A percentile compares a stretch with the other conserved stretches of the same genome.
These are phyloP conservation scores for Colletotrichum chrysophilum DNA, from an alignment of 2,329 filamentous ascomycete species.

Conservation along the genomic window DNA sequence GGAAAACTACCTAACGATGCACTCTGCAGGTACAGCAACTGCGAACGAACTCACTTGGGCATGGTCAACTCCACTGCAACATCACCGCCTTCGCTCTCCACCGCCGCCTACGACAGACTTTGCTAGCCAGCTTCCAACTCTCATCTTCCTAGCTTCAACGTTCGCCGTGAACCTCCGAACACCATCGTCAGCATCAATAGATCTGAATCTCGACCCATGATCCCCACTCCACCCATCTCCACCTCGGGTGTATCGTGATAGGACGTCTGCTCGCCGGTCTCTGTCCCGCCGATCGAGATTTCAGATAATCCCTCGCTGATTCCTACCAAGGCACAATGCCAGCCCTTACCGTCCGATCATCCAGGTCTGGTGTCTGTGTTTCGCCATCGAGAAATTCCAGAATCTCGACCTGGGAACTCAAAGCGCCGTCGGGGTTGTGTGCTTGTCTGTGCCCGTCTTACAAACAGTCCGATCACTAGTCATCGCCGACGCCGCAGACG, in stretches of 20 bases:
- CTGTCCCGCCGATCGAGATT: not conserved
- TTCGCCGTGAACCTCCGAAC: not conserved
- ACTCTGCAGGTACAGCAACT: not conserved
- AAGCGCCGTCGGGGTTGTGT: not conserved
- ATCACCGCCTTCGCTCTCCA: not conserved
- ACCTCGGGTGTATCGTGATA: not conserved
- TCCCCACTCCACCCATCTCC: not conserved
- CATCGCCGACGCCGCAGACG: not conserved
- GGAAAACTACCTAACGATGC: not conserved
- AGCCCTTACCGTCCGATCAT: not conserved
- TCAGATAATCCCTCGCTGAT: not conserved
- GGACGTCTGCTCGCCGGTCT: not conserved
- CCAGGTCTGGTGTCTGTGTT: not conserved
- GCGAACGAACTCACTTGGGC: not conserved
- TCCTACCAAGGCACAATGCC: not conserved
- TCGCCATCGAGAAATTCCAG: not conserved
- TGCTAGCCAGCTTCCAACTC: not conserved
- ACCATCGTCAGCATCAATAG: not conserved
- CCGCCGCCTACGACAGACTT: not conserved
- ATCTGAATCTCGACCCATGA: not conserved
- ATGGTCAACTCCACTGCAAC: not conserved
- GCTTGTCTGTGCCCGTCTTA: not conserved
- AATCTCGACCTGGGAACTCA: not conserved
- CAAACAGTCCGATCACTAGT: not conserved
- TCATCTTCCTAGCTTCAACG: not conserved